Evolutionary conservation across 306 rosid genomes (phyloP).

Genomic region (Dalbergia cochinchinensis): DNA sequence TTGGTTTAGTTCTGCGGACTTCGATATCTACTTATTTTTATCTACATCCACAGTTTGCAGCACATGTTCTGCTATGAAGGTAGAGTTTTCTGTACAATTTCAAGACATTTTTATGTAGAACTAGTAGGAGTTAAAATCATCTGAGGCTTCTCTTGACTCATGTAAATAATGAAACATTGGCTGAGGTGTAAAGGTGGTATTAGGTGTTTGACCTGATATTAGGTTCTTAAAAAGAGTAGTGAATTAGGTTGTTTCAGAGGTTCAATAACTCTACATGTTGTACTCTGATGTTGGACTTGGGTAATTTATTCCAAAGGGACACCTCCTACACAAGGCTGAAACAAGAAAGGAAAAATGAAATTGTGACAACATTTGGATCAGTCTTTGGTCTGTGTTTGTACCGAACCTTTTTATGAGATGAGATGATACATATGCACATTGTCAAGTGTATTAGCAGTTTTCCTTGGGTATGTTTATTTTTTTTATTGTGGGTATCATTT

Average conservation of each 20-base stretch:
- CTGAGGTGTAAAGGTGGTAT: constrained; percentile 76
- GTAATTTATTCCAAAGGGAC: constrained; percentile 43
- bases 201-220: constrained; percentile 69
- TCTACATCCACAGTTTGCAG: constrained; percentile 58
- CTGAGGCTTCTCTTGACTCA: constrained; percentile 62
- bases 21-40: constrained; percentile 39
- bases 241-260: constrained; percentile 61
- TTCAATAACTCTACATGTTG: constrained; percentile 49
- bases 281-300: constrained; percentile 51
- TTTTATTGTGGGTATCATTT: no score
- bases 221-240: constrained; percentile 54
- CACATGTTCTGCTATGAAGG: constrained; percentile 51
- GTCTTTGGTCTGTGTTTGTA: constrained; percentile 42
- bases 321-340: constrained; percentile 20
- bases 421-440: constrained; percentile 39
- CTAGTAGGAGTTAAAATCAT: constrained; percentile 51
- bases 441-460: neutral
- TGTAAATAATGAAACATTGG: constrained; percentile 81
- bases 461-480: neutral
- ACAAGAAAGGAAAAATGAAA: constrained; percentile 33
- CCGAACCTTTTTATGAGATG: constrained; percentile 37
- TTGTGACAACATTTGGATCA: constrained; percentile 37
- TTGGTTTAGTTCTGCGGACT: constrained; percentile 51
- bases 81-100: constrained; percentile 63
- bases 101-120: constrained; percentile 55